These are phyloP conservation scores for Drechslerella coelobrocha DNA, from an alignment of 2,329 filamentous ascomycete genomes.

Conservation along the genomic window DNA sequence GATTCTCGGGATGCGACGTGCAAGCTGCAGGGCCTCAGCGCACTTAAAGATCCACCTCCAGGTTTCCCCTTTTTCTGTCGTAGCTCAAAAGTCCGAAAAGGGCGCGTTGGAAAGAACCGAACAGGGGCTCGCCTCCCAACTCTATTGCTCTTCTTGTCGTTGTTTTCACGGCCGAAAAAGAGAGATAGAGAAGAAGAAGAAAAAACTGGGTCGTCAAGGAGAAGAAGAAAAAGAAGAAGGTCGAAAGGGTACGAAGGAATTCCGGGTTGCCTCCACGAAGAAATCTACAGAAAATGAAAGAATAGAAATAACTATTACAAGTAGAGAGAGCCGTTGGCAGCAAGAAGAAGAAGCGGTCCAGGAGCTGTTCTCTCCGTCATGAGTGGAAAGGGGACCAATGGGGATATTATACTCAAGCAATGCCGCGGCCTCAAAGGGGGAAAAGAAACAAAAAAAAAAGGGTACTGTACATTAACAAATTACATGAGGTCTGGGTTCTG, in stretches of 20 bases:
- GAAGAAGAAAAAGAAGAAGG: slow-evolving; percentile 39
- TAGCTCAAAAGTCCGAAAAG: slow-evolving; percentile 30
- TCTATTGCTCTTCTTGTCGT: not conserved
- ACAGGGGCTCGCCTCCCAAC: slow-evolving; percentile 34
- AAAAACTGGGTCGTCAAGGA: slow-evolving; percentile 53
- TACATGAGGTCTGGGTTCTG: slow-evolving; percentile 14
- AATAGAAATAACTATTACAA: slow-evolving; percentile 42
- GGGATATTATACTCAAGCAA: slow-evolving; percentile 34
- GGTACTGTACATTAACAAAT: not conserved
- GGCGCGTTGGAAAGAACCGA: slow-evolving; percentile 40
- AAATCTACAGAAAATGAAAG: slow-evolving; percentile 50
- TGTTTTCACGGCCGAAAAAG: slow-evolving; percentile 52
- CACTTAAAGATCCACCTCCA: slow-evolving; percentile 45
- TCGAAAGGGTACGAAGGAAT: not conserved
- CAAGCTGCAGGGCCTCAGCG: slow-evolving; percentile 21
- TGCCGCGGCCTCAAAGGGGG: slow-evolving; percentile 6
- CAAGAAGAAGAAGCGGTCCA: slow-evolving; percentile 53
- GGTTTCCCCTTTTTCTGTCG: slow-evolving; percentile 48
- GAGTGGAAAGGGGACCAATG: slow-evolving; percentile 52
- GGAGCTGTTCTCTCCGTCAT: slow-evolving; percentile 41
- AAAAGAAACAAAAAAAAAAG: not conserved
- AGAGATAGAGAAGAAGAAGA: slow-evolving; percentile 52
- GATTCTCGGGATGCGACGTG: slow-evolving; percentile 20
- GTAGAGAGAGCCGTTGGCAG: slow-evolving; percentile 48
- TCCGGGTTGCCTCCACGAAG: slow-evolving; percentile 24